phyloP scores from a whole-genome alignment of 768 basidiomycete genomes.

The Phylloporus sp. region DNA sequence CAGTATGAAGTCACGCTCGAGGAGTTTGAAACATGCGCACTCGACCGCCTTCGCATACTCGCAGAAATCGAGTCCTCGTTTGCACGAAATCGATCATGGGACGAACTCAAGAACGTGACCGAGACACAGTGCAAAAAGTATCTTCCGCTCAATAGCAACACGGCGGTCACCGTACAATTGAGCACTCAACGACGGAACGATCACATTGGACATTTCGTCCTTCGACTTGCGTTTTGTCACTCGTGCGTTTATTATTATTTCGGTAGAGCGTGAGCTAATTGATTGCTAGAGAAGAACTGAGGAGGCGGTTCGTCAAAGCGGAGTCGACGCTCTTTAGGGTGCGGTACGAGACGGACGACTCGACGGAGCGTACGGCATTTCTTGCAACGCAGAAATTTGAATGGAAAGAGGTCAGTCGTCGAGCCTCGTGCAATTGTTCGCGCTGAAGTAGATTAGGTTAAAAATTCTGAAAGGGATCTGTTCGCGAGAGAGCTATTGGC shows the following conservation, averaged over 20 bases:
- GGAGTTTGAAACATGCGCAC: conserved; percentile 88
- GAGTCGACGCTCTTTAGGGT: conserved; percentile 81
- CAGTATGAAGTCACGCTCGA: conserved; percentile 86
- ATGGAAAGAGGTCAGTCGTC: conserved; percentile 50
- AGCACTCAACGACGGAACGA: conserved; percentile 74
- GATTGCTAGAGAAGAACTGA: conserved; percentile 72
- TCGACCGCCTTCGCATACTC: conserved; percentile 81
- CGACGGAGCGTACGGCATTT: conserved; percentile 58
- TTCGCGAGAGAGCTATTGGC: conserved; percentile 46
- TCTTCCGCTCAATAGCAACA: conserved; percentile 60
- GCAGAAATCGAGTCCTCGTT: conserved; percentile 89
- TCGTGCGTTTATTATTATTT: conserved; percentile 57
- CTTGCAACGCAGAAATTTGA: conserved; percentile 51
- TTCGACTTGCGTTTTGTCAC: conserved; percentile 91
- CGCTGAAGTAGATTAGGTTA: conserved; percentile 42
- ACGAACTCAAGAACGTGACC: conserved; percentile 67
- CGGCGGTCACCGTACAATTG: conserved; percentile 41
- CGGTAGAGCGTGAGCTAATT: background rate
- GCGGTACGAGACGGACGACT: conserved; percentile 65
- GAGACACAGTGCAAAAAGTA: conserved; percentile 64
- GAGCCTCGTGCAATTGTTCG: background rate
- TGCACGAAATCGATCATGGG: conserved; percentile 76
- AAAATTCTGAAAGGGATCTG: conserved; percentile 47
- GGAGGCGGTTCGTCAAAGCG: conserved; percentile 83
- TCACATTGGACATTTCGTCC: conserved; percentile 88